Evolutionary conservation across 768 basidiomycete species (phyloP), one percentile per base, ranked within the genome.

Genomic region (Russula sp.): DNA sequence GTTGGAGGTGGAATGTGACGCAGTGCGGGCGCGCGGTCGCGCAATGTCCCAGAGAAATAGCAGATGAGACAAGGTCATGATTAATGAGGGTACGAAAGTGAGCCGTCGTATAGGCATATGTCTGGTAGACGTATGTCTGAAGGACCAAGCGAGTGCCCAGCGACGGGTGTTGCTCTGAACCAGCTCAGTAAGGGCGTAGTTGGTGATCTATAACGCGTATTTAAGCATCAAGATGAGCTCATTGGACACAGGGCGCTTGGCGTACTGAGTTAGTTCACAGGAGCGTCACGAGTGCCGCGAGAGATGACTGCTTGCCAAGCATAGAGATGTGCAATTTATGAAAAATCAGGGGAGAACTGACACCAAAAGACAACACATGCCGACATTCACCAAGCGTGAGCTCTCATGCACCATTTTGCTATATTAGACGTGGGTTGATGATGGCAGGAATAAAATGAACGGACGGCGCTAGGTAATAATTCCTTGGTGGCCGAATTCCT

Each of bases 91-190:
- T 35, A 45, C 38, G 49, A n/a, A n/a, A 25, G 14, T 3, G 41
- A n/a, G 49, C 7, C 2, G 10, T 5, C 5, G 20, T 11, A 2
- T 22, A 50, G 11, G 76, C 90, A 54, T 70, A 94, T 95, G 65
- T 97, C 93, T 1, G 91, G 86, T 35, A 97, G 74, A 7, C 84
- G 83, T 14, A 70, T 71, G 34, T 80, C 78, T 2, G 57, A 86
- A 85, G 0, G 90, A 93, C 96, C 96, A 98, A 0, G 82, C 92
- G 2, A 98, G 73, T 0, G 87, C 90, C 93, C 94, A 98, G n/a
- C 97, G 82, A 1, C 87, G 80, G 0, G 96, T 98, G 59, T 87
- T 83, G 0, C 95, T 92, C 73, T 93, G 93, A 3, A 86, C 76
- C 49, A 95, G 87, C 66, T 93, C 87, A 0, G 85, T 85, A 48